phyloP scores from a whole-genome alignment of 176 grass and related monocot genomes.

The Aegilops sharonensis region DNA sequence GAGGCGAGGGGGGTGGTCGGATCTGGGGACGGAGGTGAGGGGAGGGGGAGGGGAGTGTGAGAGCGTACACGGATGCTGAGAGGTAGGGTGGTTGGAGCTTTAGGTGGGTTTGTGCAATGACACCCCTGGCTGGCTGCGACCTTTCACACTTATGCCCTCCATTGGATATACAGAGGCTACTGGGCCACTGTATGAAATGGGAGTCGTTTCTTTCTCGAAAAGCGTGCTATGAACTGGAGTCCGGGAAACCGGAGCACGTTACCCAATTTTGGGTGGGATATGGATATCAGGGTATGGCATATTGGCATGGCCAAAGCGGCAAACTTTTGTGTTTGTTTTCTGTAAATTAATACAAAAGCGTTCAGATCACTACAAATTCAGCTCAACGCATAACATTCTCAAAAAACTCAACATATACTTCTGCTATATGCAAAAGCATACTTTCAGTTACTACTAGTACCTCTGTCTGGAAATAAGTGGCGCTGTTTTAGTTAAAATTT shows the following conservation, averaged over 20 bases:
- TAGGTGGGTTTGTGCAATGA: conserved; percentile 26
- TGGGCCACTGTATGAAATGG: not conserved
- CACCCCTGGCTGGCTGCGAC: conserved; percentile 23
- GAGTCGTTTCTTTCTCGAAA: too few relatives aligned
- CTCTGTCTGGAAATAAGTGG: too few relatives aligned
- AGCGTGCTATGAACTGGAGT: not conserved
- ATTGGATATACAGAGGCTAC: not conserved
- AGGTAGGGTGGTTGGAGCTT: conserved; percentile 47
- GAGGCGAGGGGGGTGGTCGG: conserved; percentile 27
- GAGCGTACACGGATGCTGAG: conserved; percentile 30
- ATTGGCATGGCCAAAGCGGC: not conserved
- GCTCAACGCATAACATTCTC: too few relatives aligned
- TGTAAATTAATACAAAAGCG: too few relatives aligned
- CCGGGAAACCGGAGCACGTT: not conserved
- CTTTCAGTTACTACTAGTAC: too few relatives aligned
- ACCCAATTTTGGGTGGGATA: not conserved
- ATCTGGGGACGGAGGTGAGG: conserved; percentile 33
- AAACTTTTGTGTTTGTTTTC: not conserved
- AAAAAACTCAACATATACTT: too few relatives aligned
- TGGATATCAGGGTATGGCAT: not conserved
- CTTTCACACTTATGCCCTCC: not conserved
- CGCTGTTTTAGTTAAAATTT: too few relatives aligned
- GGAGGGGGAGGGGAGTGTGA: not conserved
- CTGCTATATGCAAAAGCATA: too few relatives aligned
- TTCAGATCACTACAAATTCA: too few relatives aligned